Base-by-base conservation (phyloP, 148 eudicot genomes). In the Heliamphora exappendiculata region DNA sequence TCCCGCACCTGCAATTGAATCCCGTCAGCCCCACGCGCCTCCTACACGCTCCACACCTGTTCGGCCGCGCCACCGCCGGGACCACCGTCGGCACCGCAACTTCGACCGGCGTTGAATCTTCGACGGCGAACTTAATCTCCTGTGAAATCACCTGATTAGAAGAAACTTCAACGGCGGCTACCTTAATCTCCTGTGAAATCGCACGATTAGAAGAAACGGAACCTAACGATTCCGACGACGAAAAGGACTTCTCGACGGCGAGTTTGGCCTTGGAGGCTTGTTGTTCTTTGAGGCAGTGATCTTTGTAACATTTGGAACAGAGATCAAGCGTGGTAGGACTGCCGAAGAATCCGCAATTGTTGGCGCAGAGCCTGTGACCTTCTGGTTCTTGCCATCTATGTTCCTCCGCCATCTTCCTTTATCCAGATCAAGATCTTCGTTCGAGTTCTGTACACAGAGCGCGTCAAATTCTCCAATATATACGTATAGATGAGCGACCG, bases 11-110 rank as follows among this genome's bases (percentile, higher is more conserved):
- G 76, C 92, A 89, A 53, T 65, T 78, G 49, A 87, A 87, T 24
- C 93, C 90, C 20, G 79, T 78, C 51, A 89, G 36, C 31, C 93
- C 93, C 19, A 87, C 90, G 50, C 85, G 82, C 78, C 81, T 81
- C 59, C 82, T 78, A 45, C 93, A 89, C 49, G 72, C 22, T 58
- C 36, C 63, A 42, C 93, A 89, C 76, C 85, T 55, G 53, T 82
- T 85, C 73, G 89, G 62, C 67, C 54, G 68, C 42, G 0, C 58
- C 24, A 3, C 73, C 1, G 37, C 34, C 51, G 13, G 0, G 16
- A 16, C 72, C n/a, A n/a, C n/a, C n/a, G n/a, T n/a, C n/a, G n/a
- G n/a, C n/a, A n/a, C n/a, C 33, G 5, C 44, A 4, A 26, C 60
- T 29, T 9, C 11, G 13, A 31, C 63, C 69, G 63, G 42, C 22